Evolutionary conservation across 2,329 filamentous ascomycete species (phyloP).

Genomic region (Cladosporium sphaerospermum): DNA sequence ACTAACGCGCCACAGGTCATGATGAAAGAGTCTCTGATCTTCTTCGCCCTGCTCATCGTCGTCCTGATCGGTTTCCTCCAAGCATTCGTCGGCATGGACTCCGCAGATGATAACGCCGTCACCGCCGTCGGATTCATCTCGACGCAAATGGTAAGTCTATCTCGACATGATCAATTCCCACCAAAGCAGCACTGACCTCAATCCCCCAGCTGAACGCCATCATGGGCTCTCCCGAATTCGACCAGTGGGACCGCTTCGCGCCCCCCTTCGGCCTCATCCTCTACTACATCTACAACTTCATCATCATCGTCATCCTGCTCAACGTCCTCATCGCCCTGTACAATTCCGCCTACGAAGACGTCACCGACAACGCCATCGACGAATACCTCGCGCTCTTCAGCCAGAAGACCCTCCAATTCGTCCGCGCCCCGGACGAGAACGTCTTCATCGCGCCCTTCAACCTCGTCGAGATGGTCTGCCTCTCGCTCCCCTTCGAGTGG

Average conservation of each 20-base stretch:
- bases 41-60: constrained; percentile 83
- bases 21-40: constrained; percentile 72
- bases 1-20: constrained; percentile 33
- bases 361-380: constrained; percentile 86
- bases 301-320: constrained; percentile 89
- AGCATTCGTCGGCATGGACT: constrained; percentile 86
- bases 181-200: background rate
- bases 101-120: constrained; percentile 66
- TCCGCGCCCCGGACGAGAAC: constrained; percentile 94
- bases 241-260: constrained; percentile 81
- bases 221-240: constrained; percentile 87
- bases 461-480: constrained; percentile 75
- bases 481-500: constrained; percentile 85
- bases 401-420: constrained; percentile 93
- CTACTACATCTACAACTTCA: constrained; percentile 96
- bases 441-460: constrained; percentile 97
- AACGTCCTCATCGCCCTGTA: constrained; percentile 97
- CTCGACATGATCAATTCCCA: background rate
- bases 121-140: constrained; percentile 64
- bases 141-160: constrained; percentile 61
- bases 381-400: constrained; percentile 92
- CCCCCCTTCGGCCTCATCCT: constrained; percentile 90
- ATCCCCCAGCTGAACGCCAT: constrained; percentile 57
- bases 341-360: constrained; percentile 93
- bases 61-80: constrained; percentile 85